Percentiles rank a stretch among this genome's conserved stretches.
Evolutionary conservation across 805 yeast species (phyloP).

Genomic region (Yamadazyma kitorensis): DNA sequence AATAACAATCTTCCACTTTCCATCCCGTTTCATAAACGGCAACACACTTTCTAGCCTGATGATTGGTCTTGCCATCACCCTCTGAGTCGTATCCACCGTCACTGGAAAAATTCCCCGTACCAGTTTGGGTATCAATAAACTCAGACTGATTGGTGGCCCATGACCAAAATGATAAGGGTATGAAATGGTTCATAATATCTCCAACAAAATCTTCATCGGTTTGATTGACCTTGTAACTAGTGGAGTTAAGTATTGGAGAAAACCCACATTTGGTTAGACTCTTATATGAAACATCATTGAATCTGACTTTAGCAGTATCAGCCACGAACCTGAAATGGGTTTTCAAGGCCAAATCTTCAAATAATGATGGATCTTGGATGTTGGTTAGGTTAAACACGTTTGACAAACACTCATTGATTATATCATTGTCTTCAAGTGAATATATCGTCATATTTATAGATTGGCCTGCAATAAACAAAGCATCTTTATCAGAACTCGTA

Average conservation of each 20-base stretch:
- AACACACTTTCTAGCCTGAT: conserved; percentile 41
- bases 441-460: conserved; percentile 14
- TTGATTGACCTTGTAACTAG: conserved; percentile 10
- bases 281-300: conserved; percentile 35
- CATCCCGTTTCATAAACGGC: conserved; percentile 48
- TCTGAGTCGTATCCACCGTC: neutral
- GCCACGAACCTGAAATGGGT: conserved; percentile 26
- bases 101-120: neutral
- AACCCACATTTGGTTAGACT: conserved; percentile 54
- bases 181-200: conserved; percentile 20
- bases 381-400: conserved; percentile 1
- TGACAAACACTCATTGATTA: conserved; percentile 1
- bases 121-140: neutral
- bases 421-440: conserved; percentile 1
- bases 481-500: conserved; percentile 18
- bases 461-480: conserved; percentile 4
- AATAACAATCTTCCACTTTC: conserved; percentile 66
- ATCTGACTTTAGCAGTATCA: conserved; percentile 37
- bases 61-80: conserved; percentile 2
- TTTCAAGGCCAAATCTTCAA: conserved; percentile 14
- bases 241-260: conserved; percentile 56
- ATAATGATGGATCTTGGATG: conserved; percentile 1
- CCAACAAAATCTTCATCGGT: conserved; percentile 17
- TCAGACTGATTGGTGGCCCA: conserved; percentile 48
- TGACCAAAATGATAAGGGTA: conserved; percentile 57